Base-by-base conservation (phyloP, 352 stramenopile genomes). In the Phytophthora citrophthora region DNA sequence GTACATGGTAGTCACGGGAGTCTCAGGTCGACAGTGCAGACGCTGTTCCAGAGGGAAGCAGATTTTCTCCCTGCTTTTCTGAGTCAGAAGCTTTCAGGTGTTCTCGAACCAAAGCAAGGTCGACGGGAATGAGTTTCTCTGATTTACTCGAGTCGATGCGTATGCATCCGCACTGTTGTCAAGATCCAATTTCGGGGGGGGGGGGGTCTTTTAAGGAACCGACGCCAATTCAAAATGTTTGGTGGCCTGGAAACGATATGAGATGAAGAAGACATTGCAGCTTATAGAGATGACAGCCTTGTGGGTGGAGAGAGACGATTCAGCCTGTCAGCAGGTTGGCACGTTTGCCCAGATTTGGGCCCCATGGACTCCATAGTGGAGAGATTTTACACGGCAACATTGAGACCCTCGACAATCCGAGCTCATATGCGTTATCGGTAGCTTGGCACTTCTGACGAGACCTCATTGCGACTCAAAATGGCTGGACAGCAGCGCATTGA, bases 371-470 rank as follows among this genome's bases (percentile, higher is more conserved):
- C 39, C 2, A 18, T 20, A 20, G 20, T 15, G 40, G 15, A 16
- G 40, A 46, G 40, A 46, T 27, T 27, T 13, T 46, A 46, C 27
- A 46, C 40, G 4, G 34, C 15, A 40, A 9, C 20, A 20, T 20
- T 1, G 20, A 20, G 20, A 20, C 20, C 20, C 20, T 20, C 20
- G 39, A 47, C 48, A 65, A 53, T 59, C 16, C 16, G 41, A 34
- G 51, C 55, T 64, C 36, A 57, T 56, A 31, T 50, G 38, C 46
- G 46, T 64, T 64, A 61, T 60, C 34, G 32, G 23, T 34, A 16
- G 48, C 11, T 18, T 50, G 59, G 43, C 59, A 66, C 58, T 61
- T 61, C 50, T 61, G 60, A 46, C 62, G 62, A 51, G 62, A 48
- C 61, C 20, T 39, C 4, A 10, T 13, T 9, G 41, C 41, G 41